phyloP scores from a whole-genome alignment of 2,329 filamentous ascomycete genomes.

The Ceratocystis alfenasii region DNA sequence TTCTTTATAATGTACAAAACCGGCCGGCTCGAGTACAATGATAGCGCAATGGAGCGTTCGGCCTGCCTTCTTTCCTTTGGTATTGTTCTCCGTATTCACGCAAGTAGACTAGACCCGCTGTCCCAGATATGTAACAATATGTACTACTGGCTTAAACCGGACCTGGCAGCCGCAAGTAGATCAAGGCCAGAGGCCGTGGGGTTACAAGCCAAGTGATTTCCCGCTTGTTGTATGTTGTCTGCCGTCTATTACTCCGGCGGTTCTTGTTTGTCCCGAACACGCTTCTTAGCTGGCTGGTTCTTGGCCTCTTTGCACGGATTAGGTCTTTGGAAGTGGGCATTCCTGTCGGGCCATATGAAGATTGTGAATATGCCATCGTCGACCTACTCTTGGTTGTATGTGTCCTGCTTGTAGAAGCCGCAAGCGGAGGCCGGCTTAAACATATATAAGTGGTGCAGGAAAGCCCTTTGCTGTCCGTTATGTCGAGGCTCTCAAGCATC shows the following conservation, averaged over 20 bases:
- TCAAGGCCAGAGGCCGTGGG: too few relatives aligned
- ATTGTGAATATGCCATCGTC: not conserved
- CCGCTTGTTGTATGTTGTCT: too few relatives aligned
- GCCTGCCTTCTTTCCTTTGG: too few relatives aligned
- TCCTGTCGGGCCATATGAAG: too few relatives aligned
- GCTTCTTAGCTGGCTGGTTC: too few relatives aligned
- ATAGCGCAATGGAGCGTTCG: too few relatives aligned
- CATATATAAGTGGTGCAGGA: not conserved
- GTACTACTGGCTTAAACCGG: too few relatives aligned
- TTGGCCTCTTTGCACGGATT: not conserved
- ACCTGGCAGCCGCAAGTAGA: too few relatives aligned
- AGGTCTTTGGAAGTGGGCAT: not conserved
- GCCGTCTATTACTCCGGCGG: not conserved
- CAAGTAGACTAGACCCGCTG: not conserved
- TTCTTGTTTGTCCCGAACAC: not conserved
- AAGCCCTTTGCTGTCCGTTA: not conserved
- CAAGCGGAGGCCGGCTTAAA: not conserved
- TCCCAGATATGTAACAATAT: too few relatives aligned
- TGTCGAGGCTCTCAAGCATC: not conserved
- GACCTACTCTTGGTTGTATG: not conserved
- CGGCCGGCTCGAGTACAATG: not conserved
- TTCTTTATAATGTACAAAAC: slow-evolving; percentile 2
- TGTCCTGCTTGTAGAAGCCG: not conserved
- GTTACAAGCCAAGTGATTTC: too few relatives aligned
- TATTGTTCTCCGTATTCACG: not conserved